Evolutionary conservation across 73 alveolate genomes (phyloP).

Genomic region (Loxodes magnus): DNA sequence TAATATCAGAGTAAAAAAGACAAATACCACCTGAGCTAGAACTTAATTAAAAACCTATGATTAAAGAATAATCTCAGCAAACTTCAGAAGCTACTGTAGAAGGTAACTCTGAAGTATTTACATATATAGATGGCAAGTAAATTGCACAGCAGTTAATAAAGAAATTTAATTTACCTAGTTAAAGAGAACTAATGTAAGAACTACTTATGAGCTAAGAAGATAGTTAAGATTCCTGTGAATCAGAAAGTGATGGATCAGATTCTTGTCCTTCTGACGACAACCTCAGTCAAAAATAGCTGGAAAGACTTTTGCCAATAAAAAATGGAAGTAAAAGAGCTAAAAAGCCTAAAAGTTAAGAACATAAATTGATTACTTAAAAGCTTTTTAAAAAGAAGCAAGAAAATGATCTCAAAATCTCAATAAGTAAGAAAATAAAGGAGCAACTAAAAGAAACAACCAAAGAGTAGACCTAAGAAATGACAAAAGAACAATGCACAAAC

Average conservation of each 20-base stretch:
- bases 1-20: too few species aligned
- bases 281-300: slow-evolving; percentile 53
- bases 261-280: slow-evolving; percentile 83
- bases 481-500: slow-evolving; percentile 1
- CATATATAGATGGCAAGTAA: slow-evolving; percentile 27
- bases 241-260: slow-evolving; percentile 69
- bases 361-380: not conserved
- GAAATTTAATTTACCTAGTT: not conserved
- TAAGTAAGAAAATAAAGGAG: too few species aligned
- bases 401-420: too few species aligned
- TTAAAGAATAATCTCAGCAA: slow-evolving; percentile 33
- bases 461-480: too few species aligned
- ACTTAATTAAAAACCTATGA: too few species aligned
- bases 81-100: slow-evolving; percentile 17
- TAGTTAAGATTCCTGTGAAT: slow-evolving; percentile 43
- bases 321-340: not conserved
- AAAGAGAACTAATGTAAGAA: slow-evolving; percentile 30
- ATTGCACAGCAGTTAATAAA: slow-evolving; percentile 18
- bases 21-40: too few species aligned
- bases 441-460: too few species aligned
- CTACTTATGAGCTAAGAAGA: slow-evolving; percentile 41
- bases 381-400: not conserved
- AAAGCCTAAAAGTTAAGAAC: not conserved
- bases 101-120: slow-evolving; percentile 13
- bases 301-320: slow-evolving; percentile 48